These are phyloP conservation scores for Tulasnella sp. DNA, from an alignment of 768 basidiomycete genomes.

Conservation along the genomic window DNA sequence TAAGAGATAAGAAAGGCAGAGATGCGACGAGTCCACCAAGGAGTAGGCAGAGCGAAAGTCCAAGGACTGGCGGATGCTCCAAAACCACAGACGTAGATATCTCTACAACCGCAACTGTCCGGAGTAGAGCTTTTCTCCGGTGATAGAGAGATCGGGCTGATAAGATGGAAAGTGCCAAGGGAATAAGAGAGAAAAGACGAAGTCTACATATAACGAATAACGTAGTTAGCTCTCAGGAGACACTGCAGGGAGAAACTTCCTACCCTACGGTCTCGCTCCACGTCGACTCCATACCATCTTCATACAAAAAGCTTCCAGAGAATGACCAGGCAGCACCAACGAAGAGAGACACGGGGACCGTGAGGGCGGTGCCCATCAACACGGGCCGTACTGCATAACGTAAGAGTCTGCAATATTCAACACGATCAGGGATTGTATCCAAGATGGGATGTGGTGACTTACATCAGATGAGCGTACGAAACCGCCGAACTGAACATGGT, in stretches of 20 bases:
- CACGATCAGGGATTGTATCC: neutral
- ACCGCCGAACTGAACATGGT: conserved; percentile 57
- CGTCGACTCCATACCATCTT: conserved; percentile 43
- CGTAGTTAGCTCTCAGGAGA: conserved; percentile 23
- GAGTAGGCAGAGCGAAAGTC: conserved; percentile 62
- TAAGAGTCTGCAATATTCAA: conserved; percentile 33
- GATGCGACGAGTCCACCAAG: conserved; percentile 53
- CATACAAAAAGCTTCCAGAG: conserved; percentile 62
- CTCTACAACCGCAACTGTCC: conserved; percentile 31
- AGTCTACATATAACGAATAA: conserved; percentile 34
- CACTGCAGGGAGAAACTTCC: conserved; percentile 27
- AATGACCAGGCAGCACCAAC: conserved; percentile 74
- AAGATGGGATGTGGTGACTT: conserved; percentile 6
- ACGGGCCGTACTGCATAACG: conserved; percentile 76
- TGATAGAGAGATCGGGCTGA: conserved; percentile 44
- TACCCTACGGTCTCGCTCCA: conserved; percentile 79
- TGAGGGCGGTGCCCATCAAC: conserved; percentile 63
- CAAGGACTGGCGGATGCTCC: conserved; percentile 60
- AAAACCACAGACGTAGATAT: conserved; percentile 62
- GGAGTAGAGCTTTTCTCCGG: conserved; percentile 58
- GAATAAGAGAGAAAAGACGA: conserved; percentile 65
- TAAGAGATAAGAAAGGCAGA: conserved; percentile 67
- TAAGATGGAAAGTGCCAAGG: conserved; percentile 54
- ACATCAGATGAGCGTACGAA: conserved; percentile 61
- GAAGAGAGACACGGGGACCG: conserved; percentile 61